Evolutionary conservation across 495 filamentous ascomycete genomes (phyloP).

Genomic region (Rhizodiscina lignyota): DNA sequence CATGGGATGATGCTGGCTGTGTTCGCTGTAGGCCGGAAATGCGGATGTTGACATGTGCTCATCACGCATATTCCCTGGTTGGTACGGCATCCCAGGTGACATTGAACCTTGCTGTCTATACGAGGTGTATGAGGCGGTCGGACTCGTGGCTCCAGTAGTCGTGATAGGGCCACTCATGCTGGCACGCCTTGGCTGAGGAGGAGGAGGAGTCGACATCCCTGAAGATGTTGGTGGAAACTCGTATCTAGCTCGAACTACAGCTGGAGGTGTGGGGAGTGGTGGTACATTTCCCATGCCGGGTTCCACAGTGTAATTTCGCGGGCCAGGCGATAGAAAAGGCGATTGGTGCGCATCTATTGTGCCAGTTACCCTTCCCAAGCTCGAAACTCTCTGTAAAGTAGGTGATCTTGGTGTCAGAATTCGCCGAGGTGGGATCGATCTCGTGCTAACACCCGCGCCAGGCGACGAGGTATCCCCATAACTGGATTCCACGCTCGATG

Average conservation of each 20-base stretch:
- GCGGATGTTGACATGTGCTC: no score
- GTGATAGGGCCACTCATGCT: conserved; percentile 1
- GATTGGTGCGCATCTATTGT: conserved; percentile 19
- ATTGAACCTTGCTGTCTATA: background rate
- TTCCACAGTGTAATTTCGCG: conserved; percentile 11
- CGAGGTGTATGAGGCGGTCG: conserved; percentile 8
- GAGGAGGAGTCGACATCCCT: conserved; percentile 3
- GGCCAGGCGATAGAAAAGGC: conserved; percentile 15
- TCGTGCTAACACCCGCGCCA: conserved; percentile 1
- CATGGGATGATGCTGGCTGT: conserved; percentile 4
- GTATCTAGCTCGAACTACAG: conserved; percentile 8
- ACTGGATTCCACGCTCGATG: conserved; percentile 1
- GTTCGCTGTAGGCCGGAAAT: conserved; percentile 5
- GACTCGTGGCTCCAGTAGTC: conserved; percentile 11
- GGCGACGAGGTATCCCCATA: background rate
- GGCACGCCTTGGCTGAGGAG: conserved; percentile 4
- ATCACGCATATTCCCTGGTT: no score
- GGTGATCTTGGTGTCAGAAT: conserved; percentile 21
- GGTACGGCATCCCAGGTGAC: background rate
- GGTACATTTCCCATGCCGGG: conserved; percentile 14
- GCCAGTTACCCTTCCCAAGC: conserved; percentile 14
- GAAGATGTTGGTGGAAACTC: conserved; percentile 6
- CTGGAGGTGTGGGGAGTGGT: conserved; percentile 15
- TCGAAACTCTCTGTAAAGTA: conserved; percentile 16
- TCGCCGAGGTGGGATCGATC: conserved; percentile 8